These are phyloP conservation scores for Macrolepiota dolichaula DNA, from an alignment of 768 basidiomycete species.

Conservation along the genomic window DNA sequence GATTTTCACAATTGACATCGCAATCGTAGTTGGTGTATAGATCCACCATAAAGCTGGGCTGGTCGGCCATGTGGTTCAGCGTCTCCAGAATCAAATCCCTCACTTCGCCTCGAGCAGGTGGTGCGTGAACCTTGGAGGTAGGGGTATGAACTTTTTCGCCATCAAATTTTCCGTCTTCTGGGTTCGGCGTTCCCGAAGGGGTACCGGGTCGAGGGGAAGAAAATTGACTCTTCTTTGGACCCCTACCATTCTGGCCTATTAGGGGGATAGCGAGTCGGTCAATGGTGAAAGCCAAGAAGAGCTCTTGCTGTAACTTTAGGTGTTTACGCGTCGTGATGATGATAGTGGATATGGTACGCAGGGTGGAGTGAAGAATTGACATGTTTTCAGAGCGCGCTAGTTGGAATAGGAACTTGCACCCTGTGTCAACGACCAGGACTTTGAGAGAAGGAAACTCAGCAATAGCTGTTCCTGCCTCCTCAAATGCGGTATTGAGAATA, in stretches of 20 bases:
- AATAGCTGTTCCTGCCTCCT: constrained; percentile 75
- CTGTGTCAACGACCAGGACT: constrained; percentile 77
- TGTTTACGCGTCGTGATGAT: constrained; percentile 83
- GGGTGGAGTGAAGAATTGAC: constrained; percentile 70
- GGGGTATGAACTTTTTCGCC: constrained; percentile 37
- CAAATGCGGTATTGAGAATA: constrained; percentile 84
- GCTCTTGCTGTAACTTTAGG: constrained; percentile 92
- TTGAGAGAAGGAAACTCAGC: constrained; percentile 76
- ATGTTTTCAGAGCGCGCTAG: constrained; percentile 89
- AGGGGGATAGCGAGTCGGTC: constrained; percentile 78
- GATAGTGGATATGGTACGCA: constrained; percentile 85
- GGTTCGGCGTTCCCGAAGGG: constrained; percentile 37
- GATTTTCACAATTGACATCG: constrained; percentile 93
- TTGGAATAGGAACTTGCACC: constrained; percentile 97
- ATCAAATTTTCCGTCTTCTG: constrained; percentile 37
- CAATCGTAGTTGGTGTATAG: constrained; percentile 97
- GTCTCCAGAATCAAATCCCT: constrained; percentile 90
- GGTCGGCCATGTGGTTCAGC: constrained; percentile 73
- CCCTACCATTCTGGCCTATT: constrained; percentile 27
- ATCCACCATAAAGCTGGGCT: constrained; percentile 93
- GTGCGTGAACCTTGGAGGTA: constrained; percentile 55
- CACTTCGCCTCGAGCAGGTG: constrained; percentile 83
- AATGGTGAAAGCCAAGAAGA: constrained; percentile 91
- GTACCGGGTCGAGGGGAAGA: constrained; percentile 54
- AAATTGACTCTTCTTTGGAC: constrained; percentile 19